phyloP scores from a whole-genome alignment of 495 filamentous ascomycete species.

The Lasiosphaeria ovina region DNA sequence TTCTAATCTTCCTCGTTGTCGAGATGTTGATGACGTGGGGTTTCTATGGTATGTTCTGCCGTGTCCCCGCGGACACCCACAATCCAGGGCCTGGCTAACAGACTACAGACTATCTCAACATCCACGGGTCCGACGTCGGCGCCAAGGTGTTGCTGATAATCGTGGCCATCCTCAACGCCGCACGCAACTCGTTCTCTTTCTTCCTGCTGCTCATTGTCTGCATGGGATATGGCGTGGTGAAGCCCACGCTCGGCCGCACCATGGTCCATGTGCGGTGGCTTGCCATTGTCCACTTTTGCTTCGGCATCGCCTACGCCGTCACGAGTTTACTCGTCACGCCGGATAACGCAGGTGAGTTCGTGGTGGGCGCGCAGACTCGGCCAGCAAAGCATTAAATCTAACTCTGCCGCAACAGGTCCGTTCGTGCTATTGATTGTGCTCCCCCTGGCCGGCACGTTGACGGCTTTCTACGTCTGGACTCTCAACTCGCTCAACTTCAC shows the following conservation, averaged over 20 bases:
- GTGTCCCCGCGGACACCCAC: neutral
- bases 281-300: slow-evolving; percentile 88
- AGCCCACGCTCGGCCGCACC: slow-evolving; percentile 84
- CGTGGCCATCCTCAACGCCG: slow-evolving; percentile 88
- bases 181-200: slow-evolving; percentile 95
- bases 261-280: slow-evolving; percentile 95
- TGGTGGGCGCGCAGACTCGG: neutral
- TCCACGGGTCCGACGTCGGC: slow-evolving; percentile 77
- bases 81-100: slow-evolving; percentile 19
- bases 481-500: slow-evolving; percentile 91
- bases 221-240: slow-evolving; percentile 99
- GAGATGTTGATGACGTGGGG: slow-evolving; percentile 99
- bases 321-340: slow-evolving; percentile 87
- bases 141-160: slow-evolving; percentile 84
- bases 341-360: slow-evolving; percentile 56
- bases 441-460: slow-evolving; percentile 86
- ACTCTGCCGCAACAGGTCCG: slow-evolving; percentile 53
- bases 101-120: slow-evolving; percentile 77
- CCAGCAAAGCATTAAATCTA: neutral
- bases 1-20: slow-evolving; percentile 86
- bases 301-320: slow-evolving; percentile 89
- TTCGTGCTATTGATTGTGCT: slow-evolving; percentile 94
- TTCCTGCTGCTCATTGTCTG: slow-evolving; percentile 98
- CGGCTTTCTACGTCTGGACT: slow-evolving; percentile 98
- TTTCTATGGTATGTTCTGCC: slow-evolving; percentile 64